Conservation (phyloP, 768 basidiomycete genomes). For the Rubroboletus satanas region DNA sequence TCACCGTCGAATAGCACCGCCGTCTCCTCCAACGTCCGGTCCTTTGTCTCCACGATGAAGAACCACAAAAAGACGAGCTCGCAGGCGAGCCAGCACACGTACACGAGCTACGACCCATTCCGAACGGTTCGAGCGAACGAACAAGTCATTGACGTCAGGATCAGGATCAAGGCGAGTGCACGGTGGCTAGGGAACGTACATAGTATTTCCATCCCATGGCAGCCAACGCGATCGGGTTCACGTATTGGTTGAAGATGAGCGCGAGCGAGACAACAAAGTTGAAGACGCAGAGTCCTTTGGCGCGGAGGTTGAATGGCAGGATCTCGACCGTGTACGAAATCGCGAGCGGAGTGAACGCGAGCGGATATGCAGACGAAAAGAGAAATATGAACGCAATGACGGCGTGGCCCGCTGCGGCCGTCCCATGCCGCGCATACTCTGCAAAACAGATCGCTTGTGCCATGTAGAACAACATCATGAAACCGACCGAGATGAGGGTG, state of each 20-base stretch:
- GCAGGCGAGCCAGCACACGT: conserved; percentile 19
- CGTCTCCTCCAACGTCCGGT: conserved; percentile 66
- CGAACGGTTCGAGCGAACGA: not conserved
- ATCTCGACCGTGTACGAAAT: conserved; percentile 69
- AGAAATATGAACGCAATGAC: conserved; percentile 55
- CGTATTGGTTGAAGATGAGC: conserved; percentile 74
- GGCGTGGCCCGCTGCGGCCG: conserved; percentile 47
- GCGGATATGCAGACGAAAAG: conserved; percentile 49
- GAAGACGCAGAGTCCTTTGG: conserved; percentile 77
- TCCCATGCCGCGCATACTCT: conserved; percentile 43
- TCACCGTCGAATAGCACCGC: conserved; percentile 69
- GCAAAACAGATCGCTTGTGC: conserved; percentile 68
- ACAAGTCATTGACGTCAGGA: not conserved
- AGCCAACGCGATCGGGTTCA: conserved; percentile 71
- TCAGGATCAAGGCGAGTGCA: too few relatives aligned
- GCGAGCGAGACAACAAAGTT: conserved; percentile 61
- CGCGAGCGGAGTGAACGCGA: conserved; percentile 76
- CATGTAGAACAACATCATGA: conserved; percentile 65
- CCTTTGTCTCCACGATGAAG: conserved; percentile 20
- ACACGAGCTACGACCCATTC: conserved; percentile 10
- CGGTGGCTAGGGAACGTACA: not conserved
- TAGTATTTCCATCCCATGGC: conserved; percentile 49
- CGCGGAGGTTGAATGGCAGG: conserved; percentile 73
- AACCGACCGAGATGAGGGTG: conserved; percentile 52
- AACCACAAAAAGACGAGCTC: conserved; percentile 14